These are phyloP conservation scores for Colletotrichum musicola DNA, from an alignment of 2,329 filamentous ascomycete species.

Conservation along the genomic window DNA sequence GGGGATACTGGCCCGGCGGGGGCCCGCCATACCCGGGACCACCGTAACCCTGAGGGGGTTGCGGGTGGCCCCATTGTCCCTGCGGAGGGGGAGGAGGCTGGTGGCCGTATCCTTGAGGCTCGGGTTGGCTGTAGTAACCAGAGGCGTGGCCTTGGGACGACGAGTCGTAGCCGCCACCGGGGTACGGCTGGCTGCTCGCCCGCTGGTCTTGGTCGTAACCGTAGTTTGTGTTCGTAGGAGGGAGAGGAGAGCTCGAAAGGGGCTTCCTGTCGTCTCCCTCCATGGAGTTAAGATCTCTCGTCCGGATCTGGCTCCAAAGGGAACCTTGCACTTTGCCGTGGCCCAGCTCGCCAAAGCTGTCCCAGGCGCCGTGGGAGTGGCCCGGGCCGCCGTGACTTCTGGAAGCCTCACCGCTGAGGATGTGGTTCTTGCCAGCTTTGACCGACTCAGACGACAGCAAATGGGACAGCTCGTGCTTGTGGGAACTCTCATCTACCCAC, in stretches of 20 bases:
- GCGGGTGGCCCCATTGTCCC: constrained; percentile 40
- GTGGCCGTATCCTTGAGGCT: constrained; percentile 49
- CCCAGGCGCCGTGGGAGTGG: constrained; percentile 55
- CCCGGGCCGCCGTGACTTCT: constrained; percentile 53
- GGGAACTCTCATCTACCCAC: constrained; percentile 80
- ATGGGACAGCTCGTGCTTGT: constrained; percentile 76
- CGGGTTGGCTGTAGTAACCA: constrained; percentile 40
- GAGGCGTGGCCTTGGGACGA: constrained; percentile 37
- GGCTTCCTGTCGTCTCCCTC: constrained; percentile 60
- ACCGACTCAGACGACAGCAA: constrained; percentile 89
- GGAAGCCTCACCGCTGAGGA: constrained; percentile 53
- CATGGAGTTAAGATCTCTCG: constrained; percentile 69
- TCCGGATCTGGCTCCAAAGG: constrained; percentile 72
- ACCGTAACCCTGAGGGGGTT: constrained; percentile 44
- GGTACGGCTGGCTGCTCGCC: constrained; percentile 41
- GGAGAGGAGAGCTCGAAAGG: constrained; percentile 53
- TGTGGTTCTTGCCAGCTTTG: constrained; percentile 84
- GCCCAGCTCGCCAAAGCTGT: constrained; percentile 58
- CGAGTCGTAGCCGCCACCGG: constrained; percentile 42
- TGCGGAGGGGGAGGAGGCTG: constrained; percentile 44
- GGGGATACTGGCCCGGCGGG: constrained; percentile 35
- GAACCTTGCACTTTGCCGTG: constrained; percentile 71
- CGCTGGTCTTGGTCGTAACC: constrained; percentile 54
- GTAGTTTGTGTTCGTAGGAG: constrained; percentile 50
- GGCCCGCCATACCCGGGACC: constrained; percentile 46